phyloP scores from a whole-genome alignment of 257 asterid species.

The Solanum microdontum region DNA sequence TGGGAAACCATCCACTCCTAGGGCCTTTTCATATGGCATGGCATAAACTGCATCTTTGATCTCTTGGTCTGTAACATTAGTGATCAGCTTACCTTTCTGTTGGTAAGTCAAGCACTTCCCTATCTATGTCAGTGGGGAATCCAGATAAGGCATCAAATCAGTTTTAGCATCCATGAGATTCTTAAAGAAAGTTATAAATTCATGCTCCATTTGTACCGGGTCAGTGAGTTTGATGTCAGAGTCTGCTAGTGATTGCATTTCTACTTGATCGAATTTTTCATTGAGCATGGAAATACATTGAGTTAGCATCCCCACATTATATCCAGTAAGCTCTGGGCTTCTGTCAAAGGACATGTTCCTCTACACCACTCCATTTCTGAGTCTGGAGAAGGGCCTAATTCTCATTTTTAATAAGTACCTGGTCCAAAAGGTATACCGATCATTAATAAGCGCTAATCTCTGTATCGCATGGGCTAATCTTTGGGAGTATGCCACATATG shows the following conservation, averaged over 20 bases:
- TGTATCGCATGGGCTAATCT: neutral
- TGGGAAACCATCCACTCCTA: neutral
- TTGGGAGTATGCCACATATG: neutral
- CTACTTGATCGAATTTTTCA: neutral
- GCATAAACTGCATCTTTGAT: neutral
- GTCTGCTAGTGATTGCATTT: neutral
- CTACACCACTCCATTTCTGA: too few relatives aligned
- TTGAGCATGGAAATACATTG: neutral
- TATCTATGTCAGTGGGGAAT: neutral
- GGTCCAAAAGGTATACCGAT: neutral
- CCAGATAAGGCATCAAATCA: neutral
- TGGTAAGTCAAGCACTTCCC: neutral
- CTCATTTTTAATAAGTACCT: neutral
- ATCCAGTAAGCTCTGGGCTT: neutral
- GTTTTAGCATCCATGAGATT: neutral
- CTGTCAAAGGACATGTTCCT: neutral
- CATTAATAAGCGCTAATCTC: too few relatives aligned
- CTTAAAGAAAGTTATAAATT: neutral
- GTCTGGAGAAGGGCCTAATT: neutral
- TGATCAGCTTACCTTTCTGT: neutral
- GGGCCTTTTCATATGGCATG: neutral
- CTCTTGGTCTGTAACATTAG: neutral
- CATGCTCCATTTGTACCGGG: neutral
- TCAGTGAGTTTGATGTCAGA: neutral
- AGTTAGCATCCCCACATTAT: neutral